Evolutionary conservation across 768 basidiomycete species (phyloP), one percentile per base, ranked within the genome.

Genomic region (Royoungia palumana): DNA sequence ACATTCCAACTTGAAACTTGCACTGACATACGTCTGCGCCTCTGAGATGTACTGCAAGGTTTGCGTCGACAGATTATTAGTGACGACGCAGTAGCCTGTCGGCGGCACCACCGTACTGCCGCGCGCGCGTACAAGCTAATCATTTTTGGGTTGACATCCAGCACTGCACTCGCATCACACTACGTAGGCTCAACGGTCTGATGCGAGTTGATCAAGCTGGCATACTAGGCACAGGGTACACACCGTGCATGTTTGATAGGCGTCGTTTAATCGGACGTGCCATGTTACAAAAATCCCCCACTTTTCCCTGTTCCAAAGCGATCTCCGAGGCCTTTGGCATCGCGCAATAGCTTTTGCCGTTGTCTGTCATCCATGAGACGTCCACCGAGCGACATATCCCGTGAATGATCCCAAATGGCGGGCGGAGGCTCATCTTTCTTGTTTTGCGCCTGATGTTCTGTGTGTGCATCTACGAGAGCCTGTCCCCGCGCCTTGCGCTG

Each of bases 381-480:
- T 13, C 95, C 94, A 2, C 85, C 84, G 4, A 95, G 59, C 3
- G 78, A 79, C 94, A 99, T 96, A 66, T 95, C 92, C 24, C 93
- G 76, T 30, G 82, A 73, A 60, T 90, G 92, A 58, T 99, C 95
- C 95, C 95, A 98, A 22, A 97, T 90, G 0, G 62, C 84, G 0
- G 80, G 70, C 0, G 78, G 71, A 27, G 80, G 78, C 27, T 82
- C 79, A 22, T 70, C 70, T 49, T 63, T 64, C 56, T 56, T 69
- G 69, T 56, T 70, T 67, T 65, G 71, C 56, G 46, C 61, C 56
- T 59, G 70, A 56, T 47, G 70, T 49, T 43, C 68, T 52, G 32
- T 67, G 51, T 88, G 84, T 53, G 75, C 72, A 1, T 79, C 75
- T 7, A 88, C 66, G 1, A 89, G 68, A 0, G 82, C 74, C 17